Conservation (phyloP, 192 early-diverging fungal species). For the Mortierella hygrophila region DNA sequence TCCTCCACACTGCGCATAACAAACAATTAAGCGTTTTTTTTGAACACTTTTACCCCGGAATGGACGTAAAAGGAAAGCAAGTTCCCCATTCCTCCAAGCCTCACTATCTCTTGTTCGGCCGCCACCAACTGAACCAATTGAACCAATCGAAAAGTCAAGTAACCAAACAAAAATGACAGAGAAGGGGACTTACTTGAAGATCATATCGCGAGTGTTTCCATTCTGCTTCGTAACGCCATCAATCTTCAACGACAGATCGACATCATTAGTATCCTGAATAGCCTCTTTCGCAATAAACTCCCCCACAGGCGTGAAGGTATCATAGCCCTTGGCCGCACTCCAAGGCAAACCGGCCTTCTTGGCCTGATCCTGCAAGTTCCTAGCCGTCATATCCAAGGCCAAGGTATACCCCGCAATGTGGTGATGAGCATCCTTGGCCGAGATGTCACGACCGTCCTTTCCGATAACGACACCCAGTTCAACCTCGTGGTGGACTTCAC, state of each 20-base stretch:
- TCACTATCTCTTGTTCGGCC: not conserved
- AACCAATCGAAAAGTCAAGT: not conserved
- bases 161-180: not conserved
- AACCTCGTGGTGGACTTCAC: constrained; percentile 91
- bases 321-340: constrained; percentile 94
- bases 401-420: constrained; percentile 86
- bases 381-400: constrained; percentile 93
- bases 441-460: constrained; percentile 81
- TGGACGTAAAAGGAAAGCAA: constrained; percentile 5
- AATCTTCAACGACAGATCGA: constrained; percentile 83
- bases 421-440: constrained; percentile 66
- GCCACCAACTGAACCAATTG: not conserved
- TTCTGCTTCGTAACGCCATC: constrained; percentile 83
- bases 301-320: constrained; percentile 93
- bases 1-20: not conserved
- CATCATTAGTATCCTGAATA: constrained; percentile 80
- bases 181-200: constrained; percentile 80
- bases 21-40: not conserved
- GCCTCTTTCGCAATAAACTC: constrained; percentile 80
- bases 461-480: constrained; percentile 96
- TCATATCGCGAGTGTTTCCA: constrained; percentile 92
- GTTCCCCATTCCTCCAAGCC: not conserved
- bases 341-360: constrained; percentile 91
- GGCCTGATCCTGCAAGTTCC: constrained; percentile 87
- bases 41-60: not conserved